phyloP scores from a whole-genome alignment of 352 stramenopile species.

The Pythium phragmitis region DNA sequence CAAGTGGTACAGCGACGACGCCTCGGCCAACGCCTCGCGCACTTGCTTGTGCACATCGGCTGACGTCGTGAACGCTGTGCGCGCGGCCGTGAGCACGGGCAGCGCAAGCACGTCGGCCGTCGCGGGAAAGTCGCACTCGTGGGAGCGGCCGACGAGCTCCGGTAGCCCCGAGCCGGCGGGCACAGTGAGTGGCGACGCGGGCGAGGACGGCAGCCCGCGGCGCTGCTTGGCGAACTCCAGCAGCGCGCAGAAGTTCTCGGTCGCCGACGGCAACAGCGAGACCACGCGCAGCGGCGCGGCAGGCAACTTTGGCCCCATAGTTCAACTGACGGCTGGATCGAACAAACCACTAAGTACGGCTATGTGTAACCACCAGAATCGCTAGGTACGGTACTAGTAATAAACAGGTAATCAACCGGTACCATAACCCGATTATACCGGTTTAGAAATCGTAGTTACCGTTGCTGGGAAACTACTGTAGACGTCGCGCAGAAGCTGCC shows the following conservation, averaged over 20 bases:
- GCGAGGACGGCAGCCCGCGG: conserved; percentile 1
- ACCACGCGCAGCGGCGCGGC: conserved; percentile 46
- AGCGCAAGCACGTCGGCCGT: conserved; percentile 35
- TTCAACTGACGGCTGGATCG: background rate
- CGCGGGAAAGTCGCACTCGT: conserved; percentile 69
- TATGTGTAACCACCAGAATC: too few species aligned
- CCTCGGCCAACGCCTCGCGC: conserved; percentile 41
- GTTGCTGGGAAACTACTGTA: too few species aligned
- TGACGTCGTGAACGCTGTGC: conserved; percentile 64
- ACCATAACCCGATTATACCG: too few species aligned
- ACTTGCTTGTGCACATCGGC: conserved; percentile 69
- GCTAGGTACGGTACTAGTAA: too few species aligned
- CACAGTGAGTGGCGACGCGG: background rate
- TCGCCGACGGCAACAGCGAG: conserved; percentile 69
- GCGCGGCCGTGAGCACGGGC: conserved; percentile 52
- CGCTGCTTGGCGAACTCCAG: conserved; percentile 28
- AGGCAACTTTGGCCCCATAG: conserved; percentile 8
- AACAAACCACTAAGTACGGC: too few species aligned
- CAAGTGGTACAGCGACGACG: conserved; percentile 64
- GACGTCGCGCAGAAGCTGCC: too few species aligned
- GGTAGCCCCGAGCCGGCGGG: conserved; percentile 24
- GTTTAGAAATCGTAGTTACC: too few species aligned
- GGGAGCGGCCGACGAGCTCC: conserved; percentile 62
- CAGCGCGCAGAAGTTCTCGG: conserved; percentile 57
- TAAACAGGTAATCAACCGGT: too few species aligned